These are phyloP conservation scores for Trametes villosa DNA, from an alignment of 768 basidiomycete genomes.

Conservation along the genomic window DNA sequence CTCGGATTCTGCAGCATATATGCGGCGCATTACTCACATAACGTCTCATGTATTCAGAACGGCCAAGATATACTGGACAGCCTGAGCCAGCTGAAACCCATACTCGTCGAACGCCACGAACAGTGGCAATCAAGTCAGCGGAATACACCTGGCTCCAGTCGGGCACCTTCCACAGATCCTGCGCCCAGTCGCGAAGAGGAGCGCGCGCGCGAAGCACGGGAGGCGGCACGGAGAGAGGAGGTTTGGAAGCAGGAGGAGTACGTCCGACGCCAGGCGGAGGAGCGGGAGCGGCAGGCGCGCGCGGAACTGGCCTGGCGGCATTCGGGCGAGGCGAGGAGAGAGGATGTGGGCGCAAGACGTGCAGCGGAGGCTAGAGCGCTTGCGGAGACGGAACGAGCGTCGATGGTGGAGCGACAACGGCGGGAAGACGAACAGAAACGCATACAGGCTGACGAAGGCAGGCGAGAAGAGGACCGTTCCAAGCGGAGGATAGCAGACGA, in stretches of 20 bases:
- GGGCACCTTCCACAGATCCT: constrained; percentile 22
- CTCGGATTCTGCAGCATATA: not conserved
- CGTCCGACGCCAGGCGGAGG: constrained; percentile 28
- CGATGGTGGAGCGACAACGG: constrained; percentile 30
- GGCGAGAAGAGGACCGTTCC: constrained; percentile 27
- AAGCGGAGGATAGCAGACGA: constrained; percentile 30
- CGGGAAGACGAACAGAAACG: constrained; percentile 38
- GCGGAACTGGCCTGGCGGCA: constrained; percentile 26
- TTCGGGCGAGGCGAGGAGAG: constrained; percentile 24
- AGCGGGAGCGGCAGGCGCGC: constrained; percentile 26
- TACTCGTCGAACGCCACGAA: constrained; percentile 66
- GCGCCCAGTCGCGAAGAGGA: constrained; percentile 35
- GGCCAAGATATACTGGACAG: constrained; percentile 74
- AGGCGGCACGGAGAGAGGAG: constrained; percentile 37
- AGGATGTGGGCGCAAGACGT: constrained; percentile 25
- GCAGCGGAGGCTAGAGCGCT: constrained; percentile 27
- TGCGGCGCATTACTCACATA: not conserved
- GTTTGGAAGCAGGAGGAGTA: constrained; percentile 41
- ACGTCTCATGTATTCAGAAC: constrained; percentile 48
- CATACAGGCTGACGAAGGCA: constrained; percentile 17
- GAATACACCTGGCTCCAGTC: constrained; percentile 14
- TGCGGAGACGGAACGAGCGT: constrained; percentile 28
- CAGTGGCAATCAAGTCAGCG: constrained; percentile 47
- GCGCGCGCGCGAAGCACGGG: constrained; percentile 43
- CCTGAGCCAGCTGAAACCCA: constrained; percentile 66